phyloP scores from a whole-genome alignment of 306 rosid species.

The Vigna mungo region DNA sequence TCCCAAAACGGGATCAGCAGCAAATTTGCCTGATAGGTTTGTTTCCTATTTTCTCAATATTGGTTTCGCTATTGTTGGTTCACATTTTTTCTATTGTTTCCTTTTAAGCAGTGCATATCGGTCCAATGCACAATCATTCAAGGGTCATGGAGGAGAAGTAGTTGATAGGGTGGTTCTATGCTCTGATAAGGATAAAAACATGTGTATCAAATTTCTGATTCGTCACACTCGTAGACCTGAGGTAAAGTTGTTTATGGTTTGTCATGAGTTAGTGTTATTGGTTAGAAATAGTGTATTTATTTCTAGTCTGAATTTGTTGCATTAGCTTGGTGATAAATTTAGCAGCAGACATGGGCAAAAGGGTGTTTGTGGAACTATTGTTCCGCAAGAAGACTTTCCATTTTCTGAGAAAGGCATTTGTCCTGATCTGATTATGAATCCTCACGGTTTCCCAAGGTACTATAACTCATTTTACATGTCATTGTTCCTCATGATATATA shows the following conservation, averaged over 20 bases:
- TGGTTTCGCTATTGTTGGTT: conserved; percentile 19
- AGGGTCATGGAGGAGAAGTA: conserved; percentile 85
- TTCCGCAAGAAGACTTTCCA: conserved; percentile 95
- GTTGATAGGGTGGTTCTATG: conserved; percentile 86
- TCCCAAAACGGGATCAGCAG: conserved; percentile 39
- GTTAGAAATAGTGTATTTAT: conserved; percentile 32
- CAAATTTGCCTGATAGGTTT: conserved; percentile 69
- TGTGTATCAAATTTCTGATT: conserved; percentile 71
- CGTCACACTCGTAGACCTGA: conserved; percentile 98
- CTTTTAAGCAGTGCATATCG: conserved; percentile 64
- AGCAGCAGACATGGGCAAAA: conserved; percentile 99
- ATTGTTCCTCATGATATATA: background rate
- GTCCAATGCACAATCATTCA: conserved; percentile 51
- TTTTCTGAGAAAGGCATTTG: conserved; percentile 98
- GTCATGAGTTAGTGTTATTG: conserved; percentile 15
- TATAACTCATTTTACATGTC: conserved; percentile 1
- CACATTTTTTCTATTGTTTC: conserved; percentile 36
- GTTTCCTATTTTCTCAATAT: conserved; percentile 9
- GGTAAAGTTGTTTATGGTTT: conserved; percentile 55
- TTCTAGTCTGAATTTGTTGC: conserved; percentile 38
- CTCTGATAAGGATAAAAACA: conserved; percentile 72
- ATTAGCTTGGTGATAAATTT: conserved; percentile 92
- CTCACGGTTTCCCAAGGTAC: conserved; percentile 98
- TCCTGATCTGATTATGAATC: conserved; percentile 97
- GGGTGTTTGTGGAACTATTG: conserved; percentile 97